Evolutionary conservation across 140 eudicot genomes (phyloP).

Genomic region (Stevia rebaudiana): DNA sequence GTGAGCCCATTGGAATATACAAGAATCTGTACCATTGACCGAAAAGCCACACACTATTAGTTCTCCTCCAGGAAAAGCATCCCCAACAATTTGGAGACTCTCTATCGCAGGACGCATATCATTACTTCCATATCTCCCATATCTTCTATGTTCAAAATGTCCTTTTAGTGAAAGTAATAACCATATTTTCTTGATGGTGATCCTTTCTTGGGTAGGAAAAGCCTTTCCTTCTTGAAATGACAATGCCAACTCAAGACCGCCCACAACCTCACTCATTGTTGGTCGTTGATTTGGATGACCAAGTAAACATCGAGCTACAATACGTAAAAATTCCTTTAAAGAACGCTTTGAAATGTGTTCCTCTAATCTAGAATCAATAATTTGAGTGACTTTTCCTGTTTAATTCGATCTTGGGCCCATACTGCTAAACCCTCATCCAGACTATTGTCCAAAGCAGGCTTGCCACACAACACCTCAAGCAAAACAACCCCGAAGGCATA

Average conservation of each 20-base stretch:
- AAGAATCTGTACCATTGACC: neutral
- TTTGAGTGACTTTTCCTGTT: constrained; percentile 14
- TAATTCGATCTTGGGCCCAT: constrained; percentile 8
- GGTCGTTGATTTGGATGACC: constrained; percentile 3
- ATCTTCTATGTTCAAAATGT: neutral
- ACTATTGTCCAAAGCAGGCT: constrained; percentile 14
- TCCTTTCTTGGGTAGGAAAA: neutral
- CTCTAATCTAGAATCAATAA: constrained; percentile 1
- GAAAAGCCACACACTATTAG: constrained; percentile 3
- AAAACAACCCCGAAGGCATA: constrained; percentile 33
- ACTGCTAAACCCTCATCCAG: constrained; percentile 14
- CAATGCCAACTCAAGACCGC: neutral
- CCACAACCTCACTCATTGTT: constrained; percentile 11
- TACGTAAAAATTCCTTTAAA: neutral
- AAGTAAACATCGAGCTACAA: constrained; percentile 7
- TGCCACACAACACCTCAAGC: constrained; percentile 30
- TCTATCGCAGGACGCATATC: constrained; percentile 5
- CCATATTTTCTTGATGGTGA: neutral
- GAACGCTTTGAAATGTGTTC: neutral
- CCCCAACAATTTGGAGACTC: neutral
- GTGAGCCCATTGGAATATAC: neutral
- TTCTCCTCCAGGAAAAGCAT: constrained; percentile 1
- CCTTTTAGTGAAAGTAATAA: neutral
- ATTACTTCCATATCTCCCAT: neutral
- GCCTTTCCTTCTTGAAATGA: constrained; percentile 12